Percentiles rank a stretch among this genome's conserved stretches.
These are phyloP conservation scores for Clathrus columnatus DNA, from an alignment of 768 basidiomycete genomes.

Conservation along the genomic window DNA sequence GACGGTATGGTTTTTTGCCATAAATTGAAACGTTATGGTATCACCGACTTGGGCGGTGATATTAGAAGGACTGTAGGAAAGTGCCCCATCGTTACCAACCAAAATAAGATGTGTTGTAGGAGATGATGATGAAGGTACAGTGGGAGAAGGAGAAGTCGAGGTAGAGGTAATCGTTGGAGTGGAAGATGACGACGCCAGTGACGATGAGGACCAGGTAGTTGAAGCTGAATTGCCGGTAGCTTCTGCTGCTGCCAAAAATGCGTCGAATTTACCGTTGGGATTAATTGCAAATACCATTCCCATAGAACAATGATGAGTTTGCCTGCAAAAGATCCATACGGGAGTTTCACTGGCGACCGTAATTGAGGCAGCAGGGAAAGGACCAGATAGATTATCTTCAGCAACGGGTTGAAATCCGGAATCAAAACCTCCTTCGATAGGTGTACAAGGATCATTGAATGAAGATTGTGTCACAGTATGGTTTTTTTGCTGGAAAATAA, in stretches of 20 bases:
- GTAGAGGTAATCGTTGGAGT: slow-evolving; percentile 24
- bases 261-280: slow-evolving; percentile 27
- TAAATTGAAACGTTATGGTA: slow-evolving; percentile 43
- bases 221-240: slow-evolving; percentile 2
- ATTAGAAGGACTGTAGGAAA: slow-evolving; percentile 37
- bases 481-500: slow-evolving; percentile 51
- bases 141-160: slow-evolving; percentile 29
- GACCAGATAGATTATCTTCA: slow-evolving; percentile 28
- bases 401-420: slow-evolving; percentile 26
- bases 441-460: slow-evolving; percentile 31
- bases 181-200: slow-evolving; percentile 28
- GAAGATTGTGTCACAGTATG: slow-evolving; percentile 46
- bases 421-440: slow-evolving; percentile 12
- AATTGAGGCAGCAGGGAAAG: slow-evolving; percentile 39
- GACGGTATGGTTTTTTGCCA: slow-evolving; percentile 22
- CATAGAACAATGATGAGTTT: slow-evolving; percentile 43
- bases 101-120: slow-evolving; percentile 27
- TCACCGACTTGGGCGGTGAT: slow-evolving; percentile 42
- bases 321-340: slow-evolving; percentile 39
- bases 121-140: slow-evolving; percentile 9
- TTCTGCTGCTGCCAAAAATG: slow-evolving; percentile 5
- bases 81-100: slow-evolving; percentile 30
- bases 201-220: neutral
- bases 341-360: slow-evolving; percentile 24
- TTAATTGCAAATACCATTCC: slow-evolving; percentile 67